These are phyloP conservation scores for Mycena epipterygia DNA, from an alignment of 768 basidiomycete genomes.

Conservation along the genomic window DNA sequence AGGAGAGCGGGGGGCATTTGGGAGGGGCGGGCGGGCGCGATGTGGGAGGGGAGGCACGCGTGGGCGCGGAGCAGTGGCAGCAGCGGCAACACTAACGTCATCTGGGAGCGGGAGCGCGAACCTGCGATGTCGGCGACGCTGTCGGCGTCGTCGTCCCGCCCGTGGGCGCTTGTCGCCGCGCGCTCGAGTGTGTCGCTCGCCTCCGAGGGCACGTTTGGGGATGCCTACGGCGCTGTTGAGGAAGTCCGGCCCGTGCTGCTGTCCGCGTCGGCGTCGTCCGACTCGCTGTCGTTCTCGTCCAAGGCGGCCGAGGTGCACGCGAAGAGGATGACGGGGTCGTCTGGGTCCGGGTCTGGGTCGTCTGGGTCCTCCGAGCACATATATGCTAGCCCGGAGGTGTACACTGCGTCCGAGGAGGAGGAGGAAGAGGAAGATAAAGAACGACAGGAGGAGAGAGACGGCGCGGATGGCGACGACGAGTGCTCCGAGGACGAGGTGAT, in stretches of 20 bases:
- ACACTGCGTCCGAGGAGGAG: neutral
- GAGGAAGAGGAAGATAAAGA: neutral
- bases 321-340: neutral
- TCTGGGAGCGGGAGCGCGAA: slow-evolving; percentile 17
- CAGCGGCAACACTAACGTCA: neutral
- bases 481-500: neutral
- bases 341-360: too few relatives aligned
- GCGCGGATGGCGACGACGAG: slow-evolving; percentile 22
- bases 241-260: too few relatives aligned
- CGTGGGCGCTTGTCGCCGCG: slow-evolving; percentile 30
- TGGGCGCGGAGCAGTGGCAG: neutral
- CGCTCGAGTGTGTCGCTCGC: slow-evolving; percentile 17
- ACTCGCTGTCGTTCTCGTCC: slow-evolving; percentile 19
- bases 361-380: too few relatives aligned
- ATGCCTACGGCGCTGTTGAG: neutral
- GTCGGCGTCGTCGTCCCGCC: slow-evolving; percentile 32
- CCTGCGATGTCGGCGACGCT: slow-evolving; percentile 26
- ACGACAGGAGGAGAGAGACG: neutral
- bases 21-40: neutral
- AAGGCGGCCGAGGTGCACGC: neutral
- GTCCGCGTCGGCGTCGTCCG: slow-evolving; percentile 6
- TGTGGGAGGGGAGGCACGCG: slow-evolving; percentile 18
- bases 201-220: neutral
- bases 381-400: too few relatives aligned
- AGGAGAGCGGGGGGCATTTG: neutral